Conservation (phyloP, 2,329 filamentous ascomycete species). For the Aspergillus tubingensis region DNA sequence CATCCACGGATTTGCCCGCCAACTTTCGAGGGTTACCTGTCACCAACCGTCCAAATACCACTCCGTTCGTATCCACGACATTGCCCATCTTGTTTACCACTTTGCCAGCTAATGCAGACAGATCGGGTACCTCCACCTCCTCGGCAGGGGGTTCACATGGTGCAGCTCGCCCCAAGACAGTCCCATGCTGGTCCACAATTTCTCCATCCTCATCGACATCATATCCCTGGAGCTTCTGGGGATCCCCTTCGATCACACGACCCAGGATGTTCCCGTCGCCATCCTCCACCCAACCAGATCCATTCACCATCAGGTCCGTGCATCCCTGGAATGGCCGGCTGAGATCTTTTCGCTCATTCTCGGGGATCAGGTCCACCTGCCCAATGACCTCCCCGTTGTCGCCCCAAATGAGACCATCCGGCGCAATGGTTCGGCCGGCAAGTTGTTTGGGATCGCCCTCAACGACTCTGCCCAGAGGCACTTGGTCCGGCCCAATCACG, state of each 20-base stretch:
- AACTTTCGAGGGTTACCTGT: conserved; percentile 58
- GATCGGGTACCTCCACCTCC: conserved; percentile 53
- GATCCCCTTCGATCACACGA: conserved; percentile 67
- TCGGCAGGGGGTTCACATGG: conserved; percentile 54
- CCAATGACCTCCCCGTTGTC: conserved; percentile 57
- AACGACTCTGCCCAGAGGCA: conserved; percentile 58
- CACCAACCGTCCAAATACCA: conserved; percentile 58
- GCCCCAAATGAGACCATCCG: conserved; percentile 57
- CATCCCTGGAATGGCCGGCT: conserved; percentile 60
- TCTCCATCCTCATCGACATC: conserved; percentile 80
- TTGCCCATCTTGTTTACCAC: conserved; percentile 66
- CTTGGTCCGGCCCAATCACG: conserved; percentile 55
- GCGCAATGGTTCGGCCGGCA: conserved; percentile 56
- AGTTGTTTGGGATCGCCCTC: conserved; percentile 60
- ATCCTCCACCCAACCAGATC: conserved; percentile 67
- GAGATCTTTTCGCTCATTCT: conserved; percentile 54
- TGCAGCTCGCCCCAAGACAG: conserved; percentile 59
- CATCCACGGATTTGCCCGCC: conserved; percentile 63
- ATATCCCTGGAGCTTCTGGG: conserved; percentile 71
- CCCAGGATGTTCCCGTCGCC: conserved; percentile 76
- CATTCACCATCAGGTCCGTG: conserved; percentile 58
- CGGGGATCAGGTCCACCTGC: conserved; percentile 59
- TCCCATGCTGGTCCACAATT: conserved; percentile 73
- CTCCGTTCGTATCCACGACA: conserved; percentile 60
- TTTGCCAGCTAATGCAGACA: conserved; percentile 60